A percentile compares a stretch with the other conserved stretches of the same genome.
Evolutionary conservation across 1,139 yeast genomes (phyloP).

Genomic region (Sugiyamaella japonica): DNA sequence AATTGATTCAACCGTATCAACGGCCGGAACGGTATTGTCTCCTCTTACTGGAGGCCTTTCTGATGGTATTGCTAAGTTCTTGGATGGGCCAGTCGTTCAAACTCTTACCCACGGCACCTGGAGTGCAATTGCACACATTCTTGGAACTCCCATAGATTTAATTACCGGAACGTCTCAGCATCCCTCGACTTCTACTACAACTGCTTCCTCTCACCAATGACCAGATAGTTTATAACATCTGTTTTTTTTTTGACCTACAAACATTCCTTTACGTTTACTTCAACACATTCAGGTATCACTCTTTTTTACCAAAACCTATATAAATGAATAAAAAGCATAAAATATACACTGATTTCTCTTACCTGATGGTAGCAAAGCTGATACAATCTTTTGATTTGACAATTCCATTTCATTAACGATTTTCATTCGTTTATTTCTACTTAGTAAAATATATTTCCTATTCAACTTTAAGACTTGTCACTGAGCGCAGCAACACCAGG

Average conservation of each 20-base stretch:
- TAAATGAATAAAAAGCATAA: neutral
- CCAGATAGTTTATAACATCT: neutral
- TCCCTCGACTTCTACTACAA: conserved; percentile 1
- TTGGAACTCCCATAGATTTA: conserved; percentile 20
- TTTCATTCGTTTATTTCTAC: neutral
- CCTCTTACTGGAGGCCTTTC: conserved; percentile 14
- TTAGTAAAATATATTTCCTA: neutral
- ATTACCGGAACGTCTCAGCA: conserved; percentile 12
- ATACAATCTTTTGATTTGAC: too few species aligned
- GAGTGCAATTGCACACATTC: conserved; percentile 16
- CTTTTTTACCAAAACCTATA: neutral
- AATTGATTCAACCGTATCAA: conserved; percentile 15
- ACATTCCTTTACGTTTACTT: too few species aligned
- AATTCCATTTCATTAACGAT: too few species aligned
- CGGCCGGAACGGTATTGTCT: conserved; percentile 12
- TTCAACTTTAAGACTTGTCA: conserved; percentile 39
- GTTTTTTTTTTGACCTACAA: too few species aligned
- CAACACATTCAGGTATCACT: neutral
- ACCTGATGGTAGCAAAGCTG: neutral
- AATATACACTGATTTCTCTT: neutral
- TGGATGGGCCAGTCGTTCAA: conserved; percentile 24
- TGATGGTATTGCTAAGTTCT: conserved; percentile 19
- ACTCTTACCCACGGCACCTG: conserved; percentile 23
- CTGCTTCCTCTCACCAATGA: neutral
- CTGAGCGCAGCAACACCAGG: conserved; percentile 95